Evolutionary conservation across 495 filamentous ascomycete species (phyloP).

Genomic region (Lasiosphaeria ovina): DNA sequence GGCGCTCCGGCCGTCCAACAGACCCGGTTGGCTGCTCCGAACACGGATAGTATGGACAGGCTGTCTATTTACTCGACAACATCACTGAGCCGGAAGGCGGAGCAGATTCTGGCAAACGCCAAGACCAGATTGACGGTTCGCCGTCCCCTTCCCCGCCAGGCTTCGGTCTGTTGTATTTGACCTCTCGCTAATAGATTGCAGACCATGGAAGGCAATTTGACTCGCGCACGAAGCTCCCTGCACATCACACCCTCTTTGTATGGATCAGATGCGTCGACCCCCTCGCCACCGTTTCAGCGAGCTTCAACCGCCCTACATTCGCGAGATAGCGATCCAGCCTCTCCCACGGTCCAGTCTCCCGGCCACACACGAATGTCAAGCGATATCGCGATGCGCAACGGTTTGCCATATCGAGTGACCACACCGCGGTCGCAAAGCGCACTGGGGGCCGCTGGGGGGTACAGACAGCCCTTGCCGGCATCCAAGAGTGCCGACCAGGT

Average conservation of each 20-base stretch:
- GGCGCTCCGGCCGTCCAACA: constrained; percentile 29
- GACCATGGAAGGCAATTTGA: constrained; percentile 91
- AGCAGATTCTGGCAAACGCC: constrained; percentile 85
- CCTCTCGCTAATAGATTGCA: constrained; percentile 34
- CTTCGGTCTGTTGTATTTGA: background rate
- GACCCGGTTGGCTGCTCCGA: constrained; percentile 23
- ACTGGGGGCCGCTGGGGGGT: constrained; percentile 48
- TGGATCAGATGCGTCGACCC: constrained; percentile 48
- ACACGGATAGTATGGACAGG: constrained; percentile 30
- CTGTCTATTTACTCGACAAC: constrained; percentile 58
- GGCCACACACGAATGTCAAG: constrained; percentile 45
- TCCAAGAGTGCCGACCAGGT: constrained; percentile 41
- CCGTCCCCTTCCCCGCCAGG: constrained; percentile 7
- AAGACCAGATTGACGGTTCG: constrained; percentile 84
- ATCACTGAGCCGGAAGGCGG: constrained; percentile 76
- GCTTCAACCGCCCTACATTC: constrained; percentile 32
- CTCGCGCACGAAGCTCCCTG: constrained; percentile 72
- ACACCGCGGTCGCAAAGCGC: constrained; percentile 44
- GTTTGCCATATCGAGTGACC: constrained; percentile 35
- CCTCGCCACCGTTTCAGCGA: constrained; percentile 41
- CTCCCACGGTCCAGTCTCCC: constrained; percentile 19
- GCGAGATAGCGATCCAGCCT: constrained; percentile 18
- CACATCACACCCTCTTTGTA: constrained; percentile 58
- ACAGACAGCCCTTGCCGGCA: constrained; percentile 39
- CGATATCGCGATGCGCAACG: constrained; percentile 42